A percentile compares a stretch with the other conserved stretches of the same genome.
phyloP scores from a whole-genome alignment of 2,329 filamentous ascomycete species.

The Lasiodiplodia theobromae region DNA sequence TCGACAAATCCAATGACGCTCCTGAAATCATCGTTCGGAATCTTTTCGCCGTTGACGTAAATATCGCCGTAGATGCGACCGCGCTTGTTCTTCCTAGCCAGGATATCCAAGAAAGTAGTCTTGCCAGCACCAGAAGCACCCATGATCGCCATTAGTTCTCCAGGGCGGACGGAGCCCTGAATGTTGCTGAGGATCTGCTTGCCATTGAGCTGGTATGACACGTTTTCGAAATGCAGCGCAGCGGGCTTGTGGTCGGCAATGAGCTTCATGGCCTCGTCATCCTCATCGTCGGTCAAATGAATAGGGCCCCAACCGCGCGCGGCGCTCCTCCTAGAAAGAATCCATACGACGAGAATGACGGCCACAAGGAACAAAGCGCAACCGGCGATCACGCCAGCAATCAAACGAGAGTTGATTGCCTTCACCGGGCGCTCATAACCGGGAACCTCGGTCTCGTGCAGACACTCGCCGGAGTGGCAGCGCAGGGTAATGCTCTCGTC shows the following conservation, averaged over 20 bases:
- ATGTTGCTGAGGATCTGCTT: slow-evolving; percentile 84
- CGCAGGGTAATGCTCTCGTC: slow-evolving; percentile 86
- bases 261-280: slow-evolving; percentile 81
- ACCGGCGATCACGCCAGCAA: slow-evolving; percentile 89
- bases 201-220: slow-evolving; percentile 85
- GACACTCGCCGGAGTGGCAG: slow-evolving; percentile 87
- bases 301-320: slow-evolving; percentile 72
- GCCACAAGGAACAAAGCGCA: slow-evolving; percentile 88
- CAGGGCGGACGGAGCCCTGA: slow-evolving; percentile 86
- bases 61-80: slow-evolving; percentile 81
- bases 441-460: slow-evolving; percentile 90
- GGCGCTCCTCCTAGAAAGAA: slow-evolving; percentile 77
- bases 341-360: slow-evolving; percentile 84
- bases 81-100: slow-evolving; percentile 96
- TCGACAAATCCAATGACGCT: slow-evolving; percentile 96
- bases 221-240: slow-evolving; percentile 84
- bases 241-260: slow-evolving; percentile 93
- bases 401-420: slow-evolving; percentile 95
- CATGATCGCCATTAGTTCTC: slow-evolving; percentile 98
- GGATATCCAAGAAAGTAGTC: slow-evolving; percentile 94
- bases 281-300: slow-evolving; percentile 81
- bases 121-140: slow-evolving; percentile 97
- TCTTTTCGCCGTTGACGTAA: slow-evolving; percentile 91
- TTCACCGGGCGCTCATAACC: slow-evolving; percentile 89
- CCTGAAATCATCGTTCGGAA: slow-evolving; percentile 83